Conservation (phyloP, 192 early-diverging fungal species). For the Lobosporangium transversale region DNA sequence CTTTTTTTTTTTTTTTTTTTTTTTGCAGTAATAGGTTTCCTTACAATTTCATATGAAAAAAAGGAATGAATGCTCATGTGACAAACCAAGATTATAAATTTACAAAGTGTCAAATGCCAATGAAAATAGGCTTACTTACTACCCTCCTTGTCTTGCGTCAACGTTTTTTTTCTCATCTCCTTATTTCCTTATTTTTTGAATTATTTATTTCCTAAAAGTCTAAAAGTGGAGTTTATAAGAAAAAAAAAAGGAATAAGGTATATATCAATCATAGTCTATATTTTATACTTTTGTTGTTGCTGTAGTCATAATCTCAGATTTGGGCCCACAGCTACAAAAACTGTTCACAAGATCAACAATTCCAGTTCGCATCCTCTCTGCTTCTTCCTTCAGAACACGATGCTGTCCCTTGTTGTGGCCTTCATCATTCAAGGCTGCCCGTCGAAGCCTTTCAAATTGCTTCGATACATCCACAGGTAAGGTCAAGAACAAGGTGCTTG, state of each 20-base stretch:
- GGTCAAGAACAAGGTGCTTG: constrained; percentile 62
- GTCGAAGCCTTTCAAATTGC: constrained; percentile 43
- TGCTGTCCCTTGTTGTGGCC: constrained; percentile 48
- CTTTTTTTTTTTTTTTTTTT: too few relatives aligned
- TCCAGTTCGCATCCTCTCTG: constrained; percentile 61
- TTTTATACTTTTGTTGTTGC: background rate
- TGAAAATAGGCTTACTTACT: background rate
- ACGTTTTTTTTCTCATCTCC: too few relatives aligned
- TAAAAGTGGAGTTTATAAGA: too few relatives aligned
- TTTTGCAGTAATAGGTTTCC: too few relatives aligned
- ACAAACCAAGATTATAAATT: background rate
- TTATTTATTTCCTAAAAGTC: too few relatives aligned
- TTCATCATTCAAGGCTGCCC: constrained; percentile 7
- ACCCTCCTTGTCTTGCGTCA: too few relatives aligned
- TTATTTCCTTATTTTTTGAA: too few relatives aligned
- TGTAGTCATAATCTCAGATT: constrained; percentile 1
- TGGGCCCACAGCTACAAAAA: constrained; percentile 68
- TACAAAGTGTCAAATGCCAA: background rate
- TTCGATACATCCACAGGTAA: constrained; percentile 59
- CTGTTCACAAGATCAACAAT: constrained; percentile 64
- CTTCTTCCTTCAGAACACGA: constrained; percentile 60
- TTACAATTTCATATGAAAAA: too few relatives aligned
- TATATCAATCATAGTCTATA: background rate
- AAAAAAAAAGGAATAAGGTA: background rate
- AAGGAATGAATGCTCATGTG: background rate